These are phyloP conservation scores for Spathaspora girioi DNA, from an alignment of 805 yeast genomes.

Conservation along the genomic window DNA sequence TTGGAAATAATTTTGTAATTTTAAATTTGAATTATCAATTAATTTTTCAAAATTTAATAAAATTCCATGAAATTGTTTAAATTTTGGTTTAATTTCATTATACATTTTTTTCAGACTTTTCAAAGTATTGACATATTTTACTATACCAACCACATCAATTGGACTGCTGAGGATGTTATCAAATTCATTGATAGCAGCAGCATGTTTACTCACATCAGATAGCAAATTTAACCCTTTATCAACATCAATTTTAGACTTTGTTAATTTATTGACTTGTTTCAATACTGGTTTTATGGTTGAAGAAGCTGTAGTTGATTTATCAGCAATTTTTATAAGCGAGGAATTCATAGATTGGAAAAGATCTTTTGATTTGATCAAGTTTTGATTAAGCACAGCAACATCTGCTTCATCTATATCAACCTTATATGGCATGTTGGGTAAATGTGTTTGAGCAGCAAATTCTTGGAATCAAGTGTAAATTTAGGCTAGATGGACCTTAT, in stretches of 20 bases:
- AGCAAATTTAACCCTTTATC: conserved; percentile 50
- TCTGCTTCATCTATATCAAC: conserved; percentile 77
- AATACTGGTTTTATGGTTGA: conserved; percentile 69
- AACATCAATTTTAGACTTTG: conserved; percentile 52
- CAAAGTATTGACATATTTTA: conserved; percentile 29
- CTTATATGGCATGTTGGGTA: conserved; percentile 4
- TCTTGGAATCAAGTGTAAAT: not conserved
- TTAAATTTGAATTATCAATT: conserved; percentile 54
- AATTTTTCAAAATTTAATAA: conserved; percentile 54
- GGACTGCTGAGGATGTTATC: conserved; percentile 33
- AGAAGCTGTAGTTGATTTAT: conserved; percentile 53
- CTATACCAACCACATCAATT: conserved; percentile 38
- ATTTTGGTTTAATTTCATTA: conserved; percentile 37
- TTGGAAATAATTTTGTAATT: conserved; percentile 39
- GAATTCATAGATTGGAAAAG: conserved; percentile 53
- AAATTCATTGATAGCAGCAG: conserved; percentile 39
- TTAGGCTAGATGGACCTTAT: not conserved
- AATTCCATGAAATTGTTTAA: conserved; percentile 64
- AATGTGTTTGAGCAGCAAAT: not conserved
- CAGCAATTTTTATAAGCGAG: conserved; percentile 52
- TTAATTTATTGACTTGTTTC: conserved; percentile 54
- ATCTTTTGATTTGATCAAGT: conserved; percentile 54
- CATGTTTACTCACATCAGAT: conserved; percentile 51
- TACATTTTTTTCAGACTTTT: conserved; percentile 43
- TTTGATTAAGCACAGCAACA: conserved; percentile 75